Base-by-base conservation (phyloP, 2,329 filamentous ascomycete genomes). In the Aureobasidium sp. region DNA sequence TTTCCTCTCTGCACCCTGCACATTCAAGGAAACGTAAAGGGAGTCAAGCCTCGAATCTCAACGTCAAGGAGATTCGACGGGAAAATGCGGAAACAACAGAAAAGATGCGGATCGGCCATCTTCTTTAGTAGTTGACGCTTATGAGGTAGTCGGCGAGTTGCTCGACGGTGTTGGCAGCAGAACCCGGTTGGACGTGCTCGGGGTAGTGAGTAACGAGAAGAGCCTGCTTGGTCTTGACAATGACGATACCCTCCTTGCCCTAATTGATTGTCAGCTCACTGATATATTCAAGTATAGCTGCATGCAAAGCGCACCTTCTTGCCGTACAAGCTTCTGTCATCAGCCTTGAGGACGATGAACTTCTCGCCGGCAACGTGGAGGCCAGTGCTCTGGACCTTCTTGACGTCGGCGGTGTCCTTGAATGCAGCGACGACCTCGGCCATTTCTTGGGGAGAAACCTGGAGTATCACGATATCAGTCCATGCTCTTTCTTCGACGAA, bases 151-250 rank as follows among this genome's bases (percentile, higher is more conserved):
- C 90, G 71, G 85, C 91, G 66, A 99, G 83, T 70, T 85, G 82
- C 80, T 93, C 89, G 68, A 96, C 89, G 55, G 89, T 90, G 74
- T 84, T 84, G 70, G 87, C 87, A 66, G 90, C 87, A 75, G 88
- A 87, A 73, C 90, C 87, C 58, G 89, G 89, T 74, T 89, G 82
- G 68, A 87, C 79, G 65, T 75, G 75, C 75, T 96, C 90, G 68
- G 81, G 82, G 82, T 97, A 91, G 81, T 96, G 91, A 69, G 86
- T 89, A 74, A 99, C 79, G 73, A 99, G 84, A 75, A 97, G 87
- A 69, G 91, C 90, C 78, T 95, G 88, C 72, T 83, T 87, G 71
- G 93, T 95, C 82, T 95, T 96, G 77, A 87, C 87, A 70, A 94
- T 84, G 73, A 88, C 82, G 71, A 96, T 78, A 67, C 94, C 94